Conservation (phyloP, 257 asterid genomes). For the Penstemon eatonii region DNA sequence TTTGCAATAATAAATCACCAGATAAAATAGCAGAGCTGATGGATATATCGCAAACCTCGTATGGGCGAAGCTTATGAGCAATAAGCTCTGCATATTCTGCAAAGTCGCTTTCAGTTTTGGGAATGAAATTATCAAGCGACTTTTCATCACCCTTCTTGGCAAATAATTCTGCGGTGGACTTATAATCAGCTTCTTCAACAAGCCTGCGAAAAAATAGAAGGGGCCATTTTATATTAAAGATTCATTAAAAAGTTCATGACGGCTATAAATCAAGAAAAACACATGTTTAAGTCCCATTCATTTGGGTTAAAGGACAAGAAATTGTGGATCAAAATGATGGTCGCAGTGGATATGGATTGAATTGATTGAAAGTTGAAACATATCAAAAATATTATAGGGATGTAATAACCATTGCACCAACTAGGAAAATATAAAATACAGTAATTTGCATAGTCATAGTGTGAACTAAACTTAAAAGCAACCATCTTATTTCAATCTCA, state of each 20-base stretch:
- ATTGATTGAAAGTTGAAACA: too few species aligned
- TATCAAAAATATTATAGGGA: too few species aligned
- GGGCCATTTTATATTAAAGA: slow-evolving; percentile 22
- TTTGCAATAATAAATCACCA: slow-evolving; percentile 52
- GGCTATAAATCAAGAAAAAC: too few species aligned
- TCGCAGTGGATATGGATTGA: too few species aligned
- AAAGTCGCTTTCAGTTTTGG: slow-evolving; percentile 81
- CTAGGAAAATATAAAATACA: not conserved
- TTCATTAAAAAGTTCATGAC: slow-evolving; percentile 41
- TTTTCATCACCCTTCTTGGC: slow-evolving; percentile 71
- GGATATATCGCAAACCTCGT: slow-evolving; percentile 62
- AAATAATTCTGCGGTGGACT: slow-evolving; percentile 81
- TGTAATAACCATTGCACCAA: slow-evolving; percentile 31
- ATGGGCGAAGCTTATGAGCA: slow-evolving; percentile 73
- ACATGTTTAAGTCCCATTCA: too few species aligned
- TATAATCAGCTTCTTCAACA: slow-evolving; percentile 95
- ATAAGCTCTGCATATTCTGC: slow-evolving; percentile 81
- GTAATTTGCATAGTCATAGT: not conserved
- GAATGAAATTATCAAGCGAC: slow-evolving; percentile 77
- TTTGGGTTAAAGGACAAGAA: too few species aligned
- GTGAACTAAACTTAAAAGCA: not conserved
- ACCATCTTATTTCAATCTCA: not conserved
- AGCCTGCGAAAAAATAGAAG: slow-evolving; percentile 53
- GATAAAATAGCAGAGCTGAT: slow-evolving; percentile 12
- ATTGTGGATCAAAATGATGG: too few species aligned